Percentiles rank a stretch among this genome's conserved stretches.
phyloP scores from a whole-genome alignment of 495 filamentous ascomycete species.

The Aspergillus saccharolyticus region DNA sequence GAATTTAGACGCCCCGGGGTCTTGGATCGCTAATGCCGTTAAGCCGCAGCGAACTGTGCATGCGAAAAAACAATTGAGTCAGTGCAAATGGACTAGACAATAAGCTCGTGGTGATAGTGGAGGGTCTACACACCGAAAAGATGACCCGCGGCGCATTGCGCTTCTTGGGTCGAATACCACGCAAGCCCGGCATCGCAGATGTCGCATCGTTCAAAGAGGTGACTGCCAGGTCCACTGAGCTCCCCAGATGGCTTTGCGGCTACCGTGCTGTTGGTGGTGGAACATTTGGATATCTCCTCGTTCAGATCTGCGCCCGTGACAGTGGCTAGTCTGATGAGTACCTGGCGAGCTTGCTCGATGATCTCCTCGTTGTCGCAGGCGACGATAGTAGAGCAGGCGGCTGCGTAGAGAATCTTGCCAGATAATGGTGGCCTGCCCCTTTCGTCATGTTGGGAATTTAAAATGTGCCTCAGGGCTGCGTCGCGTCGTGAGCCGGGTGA shows the following conservation, averaged over 20 bases:
- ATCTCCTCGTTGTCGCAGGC: slow-evolving; percentile 22
- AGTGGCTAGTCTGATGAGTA: slow-evolving; percentile 25
- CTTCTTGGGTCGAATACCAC: slow-evolving; percentile 33
- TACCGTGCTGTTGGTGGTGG: slow-evolving; percentile 9
- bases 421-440: slow-evolving; percentile 12
- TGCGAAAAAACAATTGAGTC: background rate
- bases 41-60: slow-evolving; percentile 48
- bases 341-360: slow-evolving; percentile 24
- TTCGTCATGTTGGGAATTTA: slow-evolving; percentile 17
- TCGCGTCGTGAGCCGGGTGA: slow-evolving; percentile 11
- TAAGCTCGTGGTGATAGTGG: no score
- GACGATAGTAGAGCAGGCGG: slow-evolving; percentile 36
- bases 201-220: slow-evolving; percentile 42
- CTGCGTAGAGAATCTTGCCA: slow-evolving; percentile 33
- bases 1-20: slow-evolving; percentile 50
- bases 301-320: slow-evolving; percentile 26
- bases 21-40: slow-evolving; percentile 50
- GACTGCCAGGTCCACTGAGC: slow-evolving; percentile 19
- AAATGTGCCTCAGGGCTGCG: slow-evolving; percentile 26
- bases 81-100: background rate
- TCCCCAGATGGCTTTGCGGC: slow-evolving; percentile 23
- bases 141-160: slow-evolving; percentile 46
- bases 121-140: slow-evolving; percentile 36
- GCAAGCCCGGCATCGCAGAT: slow-evolving; percentile 42
- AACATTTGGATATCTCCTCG: slow-evolving; percentile 32